Evolutionary conservation across 805 yeast species (phyloP), one percentile per base, ranked within the genome.

Genomic region (Starmerella khaoyaiensis): DNA sequence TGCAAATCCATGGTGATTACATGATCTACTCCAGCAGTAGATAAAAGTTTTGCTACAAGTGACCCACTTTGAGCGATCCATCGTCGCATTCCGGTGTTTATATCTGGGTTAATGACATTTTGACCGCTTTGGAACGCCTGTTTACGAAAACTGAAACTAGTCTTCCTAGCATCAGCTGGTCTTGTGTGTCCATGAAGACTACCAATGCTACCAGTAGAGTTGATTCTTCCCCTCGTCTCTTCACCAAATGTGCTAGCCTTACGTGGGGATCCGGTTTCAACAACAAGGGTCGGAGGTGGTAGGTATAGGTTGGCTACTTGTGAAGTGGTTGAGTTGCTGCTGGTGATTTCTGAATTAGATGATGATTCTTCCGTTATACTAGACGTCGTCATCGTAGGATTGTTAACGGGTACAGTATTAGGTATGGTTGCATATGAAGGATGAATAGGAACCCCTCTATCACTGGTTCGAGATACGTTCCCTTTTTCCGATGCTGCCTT

Each of bases 21-120:
- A 53, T 93, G 90, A 59, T 90, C 94, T 1, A 97, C 95, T 27
- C 98, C 98, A 0, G 97, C 90, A 2, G 87, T 72, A 3, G 83
- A 79, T 46, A 90, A 63, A 44, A 90, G 62, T 49, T 83, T 79
- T 26, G 97, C 96, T 46, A 90, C 72, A 43, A 90, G 64, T 2
- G 94, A 84, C 10, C 98, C 98, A 24, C 86, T 75, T 60, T 86
- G 97, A 1, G 95, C 90, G 24, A 86, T 78, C 97, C 98, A 90
- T 48, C 83, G 77, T 54, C 81, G 82, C 60, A 84, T 81, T 2
- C 93, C 90, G n/a, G 33, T 25, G 31, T 39, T 45, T 22, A 33
- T 17, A n/a, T 43, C 47, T 12, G 79, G 63, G 42, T 69, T 73
- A 32, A 45, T 12, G 6, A 41, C 7, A 4, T 22, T 25, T 4